Conservation (phyloP, 176 grass and related monocot genomes). For the Hsuehochloa calcarea region DNA sequence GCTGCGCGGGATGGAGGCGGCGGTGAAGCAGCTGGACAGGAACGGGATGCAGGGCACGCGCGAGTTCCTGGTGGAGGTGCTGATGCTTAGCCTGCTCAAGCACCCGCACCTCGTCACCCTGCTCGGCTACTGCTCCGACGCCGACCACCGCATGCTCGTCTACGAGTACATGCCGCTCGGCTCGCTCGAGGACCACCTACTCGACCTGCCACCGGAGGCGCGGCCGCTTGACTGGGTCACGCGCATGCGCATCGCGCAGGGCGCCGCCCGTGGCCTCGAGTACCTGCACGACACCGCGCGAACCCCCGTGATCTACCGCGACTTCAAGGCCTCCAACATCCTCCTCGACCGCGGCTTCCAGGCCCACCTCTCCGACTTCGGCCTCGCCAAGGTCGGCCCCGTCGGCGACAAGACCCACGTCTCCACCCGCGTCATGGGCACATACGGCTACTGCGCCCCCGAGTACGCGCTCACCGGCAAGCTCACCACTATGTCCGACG, state of each 20-base stretch:
- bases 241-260: slow-evolving; percentile 42
- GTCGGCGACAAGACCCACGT: slow-evolving; percentile 83
- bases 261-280: slow-evolving; percentile 42
- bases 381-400: slow-evolving; percentile 54
- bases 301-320: slow-evolving; percentile 91
- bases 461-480: slow-evolving; percentile 51
- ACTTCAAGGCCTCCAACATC: slow-evolving; percentile 98
- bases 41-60: too few relatives aligned
- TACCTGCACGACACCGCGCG: slow-evolving; percentile 62
- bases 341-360: too few relatives aligned
- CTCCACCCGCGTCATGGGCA: slow-evolving; percentile 85
- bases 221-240: slow-evolving; percentile 39
- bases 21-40: too few relatives aligned
- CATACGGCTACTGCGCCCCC: slow-evolving; percentile 70
- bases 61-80: too few relatives aligned
- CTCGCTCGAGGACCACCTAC: too few relatives aligned
- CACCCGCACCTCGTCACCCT: too few relatives aligned
- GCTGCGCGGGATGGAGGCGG: too few relatives aligned
- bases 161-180: too few relatives aligned
- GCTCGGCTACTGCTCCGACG: too few relatives aligned
- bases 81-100: too few relatives aligned
- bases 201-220: too few relatives aligned
- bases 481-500: slow-evolving; percentile 58
- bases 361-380: slow-evolving; percentile 63
- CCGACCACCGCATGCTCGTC: too few relatives aligned